Evolutionary conservation across 1,284 basidiomycete species (phyloP), one percentile per base, ranked within the genome.

Genomic region (Leccinum cinnamomeum): DNA sequence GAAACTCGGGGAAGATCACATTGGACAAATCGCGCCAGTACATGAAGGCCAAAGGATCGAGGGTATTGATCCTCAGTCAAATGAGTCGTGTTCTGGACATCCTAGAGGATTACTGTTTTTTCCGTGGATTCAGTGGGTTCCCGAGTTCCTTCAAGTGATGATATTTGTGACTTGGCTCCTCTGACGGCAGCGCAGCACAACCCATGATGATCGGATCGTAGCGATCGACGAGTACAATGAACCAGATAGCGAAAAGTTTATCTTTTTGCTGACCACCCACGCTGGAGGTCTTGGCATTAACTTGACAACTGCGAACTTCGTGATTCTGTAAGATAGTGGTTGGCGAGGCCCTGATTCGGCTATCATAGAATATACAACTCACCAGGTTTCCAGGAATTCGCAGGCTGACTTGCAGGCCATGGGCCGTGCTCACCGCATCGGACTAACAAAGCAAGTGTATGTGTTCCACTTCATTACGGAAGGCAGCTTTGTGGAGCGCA

Each of bases 261-360:
- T 98, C 65, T 98, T 99, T 83, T 79, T 99, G 60, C 83, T 99
- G 7, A 99, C 97, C 0, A 99, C 97, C 1, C 90, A 97, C 65
- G 97, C 97, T n/a, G 97, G 97, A 67, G 97, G 97, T 59, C 81
- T 99, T 55, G 97, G 97, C 65, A 99, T 99, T 80, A 99, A 99
- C 76, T 78, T 99, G 68, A 97, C 96, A 4, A 89, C 91, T 0
- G 97, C 97, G 11, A 97, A 99, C 76, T 85, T 98, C 60, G 97
- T 99, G 54, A 90, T 99, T 0, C 80, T 99, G n/a, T 99, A 98
- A 69, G 97, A 99, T 74, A 93, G 90, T 66, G 97, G 99, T 77
- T 99, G 97, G 97, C 84, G 30, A 54, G 55, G 51, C 14, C 54
- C 41, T 53, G 25, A 10, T 23, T 53, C 10, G 14, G 11, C 25